Percentiles rank a stretch among this genome's conserved stretches.
Conservation (phyloP, 306 rosid species). For the Quercus engelmannii region DNA sequence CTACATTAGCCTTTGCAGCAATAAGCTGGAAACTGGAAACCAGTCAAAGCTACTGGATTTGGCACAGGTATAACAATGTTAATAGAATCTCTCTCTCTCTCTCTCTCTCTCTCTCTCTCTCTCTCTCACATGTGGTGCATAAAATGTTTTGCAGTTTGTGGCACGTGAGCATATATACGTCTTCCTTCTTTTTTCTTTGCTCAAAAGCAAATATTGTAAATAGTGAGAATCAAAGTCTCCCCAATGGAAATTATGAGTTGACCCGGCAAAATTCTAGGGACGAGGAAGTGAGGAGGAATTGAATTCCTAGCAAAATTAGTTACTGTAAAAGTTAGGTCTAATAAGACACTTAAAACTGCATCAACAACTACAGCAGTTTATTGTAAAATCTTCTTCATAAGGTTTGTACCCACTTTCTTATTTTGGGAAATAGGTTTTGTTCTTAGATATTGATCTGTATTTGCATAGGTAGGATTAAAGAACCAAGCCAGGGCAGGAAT, state of each 20-base stretch:
- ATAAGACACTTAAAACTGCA: not conserved
- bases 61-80: constrained; percentile 71
- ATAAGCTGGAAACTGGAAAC: constrained; percentile 77
- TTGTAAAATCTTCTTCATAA: constrained; percentile 2
- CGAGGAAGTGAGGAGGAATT: not conserved
- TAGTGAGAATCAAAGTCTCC: constrained; percentile 24
- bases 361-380: not conserved
- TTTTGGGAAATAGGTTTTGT: not conserved
- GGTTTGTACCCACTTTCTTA: not conserved
- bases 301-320: not conserved
- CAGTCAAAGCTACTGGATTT: constrained; percentile 83
- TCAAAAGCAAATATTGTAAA: constrained; percentile 45
- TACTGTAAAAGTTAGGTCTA: not conserved
- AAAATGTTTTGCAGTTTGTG: constrained; percentile 65
- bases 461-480: not conserved
- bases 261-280: constrained; percentile 39
- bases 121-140: constrained; percentile 13
- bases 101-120: not conserved
- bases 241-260: constrained; percentile 35
- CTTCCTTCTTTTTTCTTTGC: constrained; percentile 77
- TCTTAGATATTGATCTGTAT: not conserved
- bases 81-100: constrained; percentile 12
- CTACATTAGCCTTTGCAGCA: constrained; percentile 70
- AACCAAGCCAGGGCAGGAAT: not conserved
- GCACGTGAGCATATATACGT: constrained; percentile 78